Evolutionary conservation across 768 basidiomycete genomes (phyloP).

Genomic region (Cystobasidium ongulense): DNA sequence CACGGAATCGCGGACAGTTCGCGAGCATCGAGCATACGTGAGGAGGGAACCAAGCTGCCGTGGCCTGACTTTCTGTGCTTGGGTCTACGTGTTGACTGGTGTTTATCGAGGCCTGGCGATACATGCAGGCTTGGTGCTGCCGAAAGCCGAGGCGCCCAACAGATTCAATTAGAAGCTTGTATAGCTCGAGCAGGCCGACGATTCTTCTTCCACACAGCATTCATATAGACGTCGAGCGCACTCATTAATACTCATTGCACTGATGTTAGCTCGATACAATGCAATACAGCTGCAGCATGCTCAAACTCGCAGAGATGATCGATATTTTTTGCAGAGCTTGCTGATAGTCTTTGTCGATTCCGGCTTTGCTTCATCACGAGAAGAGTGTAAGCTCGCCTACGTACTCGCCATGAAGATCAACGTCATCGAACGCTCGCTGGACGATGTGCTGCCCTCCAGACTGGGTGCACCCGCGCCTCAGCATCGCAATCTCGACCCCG

Average conservation of each 20-base stretch:
- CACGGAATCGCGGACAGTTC: background rate
- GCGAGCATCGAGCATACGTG: background rate
- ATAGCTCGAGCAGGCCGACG: background rate
- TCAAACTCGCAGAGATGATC: too few species aligned
- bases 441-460: slow-evolving; percentile 54
- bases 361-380: too few species aligned
- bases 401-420: slow-evolving; percentile 40
- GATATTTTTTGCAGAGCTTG: too few species aligned
- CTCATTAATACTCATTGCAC: too few species aligned
- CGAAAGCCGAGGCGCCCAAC: background rate
- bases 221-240: too few species aligned
- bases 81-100: background rate
- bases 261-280: too few species aligned
- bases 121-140: background rate
- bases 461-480: slow-evolving; percentile 78
- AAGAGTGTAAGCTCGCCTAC: too few species aligned
- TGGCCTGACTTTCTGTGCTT: background rate
- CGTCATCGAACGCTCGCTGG: slow-evolving; percentile 39
- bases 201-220: background rate
- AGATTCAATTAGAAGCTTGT: background rate
- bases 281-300: too few species aligned
- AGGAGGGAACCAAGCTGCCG: background rate
- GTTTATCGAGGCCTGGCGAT: background rate
- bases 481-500: slow-evolving; percentile 82
- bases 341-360: too few species aligned